Conservation (phyloP, 129 eudicot species). For the Logfia minima region DNA sequence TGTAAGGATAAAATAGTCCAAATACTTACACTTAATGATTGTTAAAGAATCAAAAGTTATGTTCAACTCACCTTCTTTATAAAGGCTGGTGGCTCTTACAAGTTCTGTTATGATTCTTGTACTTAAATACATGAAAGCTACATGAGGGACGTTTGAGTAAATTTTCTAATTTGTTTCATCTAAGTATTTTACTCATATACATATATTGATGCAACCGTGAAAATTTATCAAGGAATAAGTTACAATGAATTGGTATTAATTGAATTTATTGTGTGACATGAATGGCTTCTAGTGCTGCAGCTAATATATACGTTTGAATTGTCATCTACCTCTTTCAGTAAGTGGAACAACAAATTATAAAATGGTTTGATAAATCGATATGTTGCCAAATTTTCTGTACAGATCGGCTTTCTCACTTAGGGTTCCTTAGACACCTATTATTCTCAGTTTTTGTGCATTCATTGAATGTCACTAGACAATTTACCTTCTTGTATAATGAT, state of each 20-base stretch:
- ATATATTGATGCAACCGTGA: background rate
- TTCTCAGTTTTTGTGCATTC: background rate
- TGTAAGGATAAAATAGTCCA: background rate
- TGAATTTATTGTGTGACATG: background rate
- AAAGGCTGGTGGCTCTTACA: background rate
- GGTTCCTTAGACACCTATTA: background rate
- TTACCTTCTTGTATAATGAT: too few species aligned
- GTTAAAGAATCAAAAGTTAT: background rate
- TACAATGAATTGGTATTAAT: background rate
- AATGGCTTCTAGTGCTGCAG: slow-evolving; percentile 7
- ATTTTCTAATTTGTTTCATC: background rate
- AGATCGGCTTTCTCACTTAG: background rate
- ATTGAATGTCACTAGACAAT: background rate
- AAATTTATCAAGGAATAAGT: background rate
- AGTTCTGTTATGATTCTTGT: background rate
- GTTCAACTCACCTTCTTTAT: background rate
- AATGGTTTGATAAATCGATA: background rate
- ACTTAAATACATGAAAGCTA: background rate
- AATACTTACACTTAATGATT: background rate
- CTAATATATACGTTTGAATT: background rate
- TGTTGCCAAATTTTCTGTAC: background rate
- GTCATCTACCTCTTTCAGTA: background rate
- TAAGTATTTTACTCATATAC: background rate
- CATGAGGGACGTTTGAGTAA: background rate
- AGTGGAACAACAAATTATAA: too few species aligned